Evolutionary conservation across 164 flowering plant genomes (phyloP), one percentile per base, ranked within the genome.

Genomic region (Tetrastigma voinierianum): DNA sequence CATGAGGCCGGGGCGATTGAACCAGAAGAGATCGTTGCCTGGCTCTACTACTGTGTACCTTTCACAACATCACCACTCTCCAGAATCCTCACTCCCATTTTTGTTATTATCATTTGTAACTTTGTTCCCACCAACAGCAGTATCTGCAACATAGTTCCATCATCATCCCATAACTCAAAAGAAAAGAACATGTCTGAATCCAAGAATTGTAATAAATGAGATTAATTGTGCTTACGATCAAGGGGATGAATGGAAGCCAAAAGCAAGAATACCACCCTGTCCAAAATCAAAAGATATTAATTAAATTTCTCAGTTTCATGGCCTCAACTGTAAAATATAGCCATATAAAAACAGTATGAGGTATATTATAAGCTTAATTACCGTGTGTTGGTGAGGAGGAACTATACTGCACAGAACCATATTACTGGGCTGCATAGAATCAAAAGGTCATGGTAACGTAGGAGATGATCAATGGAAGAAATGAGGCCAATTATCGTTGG

Each of bases 21-120:
- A 86, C 90, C 90, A 86, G 70, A 84, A 86, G 11, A 86, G 77
- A 15, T 86, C 80, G 57, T 86, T 85, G 1, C 82, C 83, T 0
- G 88, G 90, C 66, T 82, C 70, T 47, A 86, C 90, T 55, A 82
- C 67, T 2, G 88, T 8, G 78, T 74, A 17, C 90, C 90, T 64
- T 62, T 82, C 1, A 86, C 82, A 20, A 86, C 80, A 24, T 79
- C 83, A 8, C 88, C 88, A 67, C 84, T 73, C 4, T 86, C 88
- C 45, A 77, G 78, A 63, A 86, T 81, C 58, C 78, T 72, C 54
- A 80, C 59, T 3, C 85, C 88, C 86, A 86, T 71, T 49, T 71
- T 66, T 12, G 87, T 79, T 57, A 86, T 86, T 25, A 81, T 82
- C 72, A 86, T 75, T 75, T 86, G 86, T 40, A 84, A 77, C 63